Evolutionary conservation across 2,329 filamentous ascomycete species (phyloP), one percentile per base, ranked within the genome.

Genomic region (Zymoseptoria crescenta): DNA sequence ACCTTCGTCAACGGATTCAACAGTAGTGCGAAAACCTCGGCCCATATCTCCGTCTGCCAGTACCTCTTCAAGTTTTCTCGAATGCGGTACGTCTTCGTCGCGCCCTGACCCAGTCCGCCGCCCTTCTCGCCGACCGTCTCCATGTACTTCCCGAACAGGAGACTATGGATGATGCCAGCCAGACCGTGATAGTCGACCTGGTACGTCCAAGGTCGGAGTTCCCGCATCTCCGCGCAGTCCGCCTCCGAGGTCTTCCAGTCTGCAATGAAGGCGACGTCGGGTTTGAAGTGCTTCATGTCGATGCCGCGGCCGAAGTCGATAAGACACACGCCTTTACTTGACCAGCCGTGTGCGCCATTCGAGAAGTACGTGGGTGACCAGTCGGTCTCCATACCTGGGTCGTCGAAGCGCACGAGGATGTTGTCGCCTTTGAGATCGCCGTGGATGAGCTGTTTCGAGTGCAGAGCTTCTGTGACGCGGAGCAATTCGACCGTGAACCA

Each of bases 391-490:
- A 58, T 52, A 16, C 63, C 64, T 0, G 69, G 67, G 8, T 79
- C 71, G 57, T 91, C 87, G 20, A 97, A 85, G 4, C 94, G 89
- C 3, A 97, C 83, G 2, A 99, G 84, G 67, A 95, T 93, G 72
- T 99, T 99, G 75, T 99, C 94, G 1, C 89, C 86, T 76, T 99
- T 99, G 66, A 99, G 81, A 70, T 99, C 94, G 48, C 94, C 94
- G 71, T 99, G 94, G 52, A 97, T 79, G 59, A 99, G 80, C 2
- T 85, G 83, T 65, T 87, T 87, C 3, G 83, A 73, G 74, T 99
- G 94, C 21, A 99, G 80, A 0, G 87, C 87, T 76, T 97, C 94
- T 3, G 96, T 83, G 0, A 91, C 96, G 54, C 94, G 88, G 67
- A 99, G 81, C 6, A 99, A 82, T 74, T 99, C 94, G 61, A 97